Conservation (phyloP, 352 stramenopile genomes). For the Globisporangium rhizosaccharum region DNA sequence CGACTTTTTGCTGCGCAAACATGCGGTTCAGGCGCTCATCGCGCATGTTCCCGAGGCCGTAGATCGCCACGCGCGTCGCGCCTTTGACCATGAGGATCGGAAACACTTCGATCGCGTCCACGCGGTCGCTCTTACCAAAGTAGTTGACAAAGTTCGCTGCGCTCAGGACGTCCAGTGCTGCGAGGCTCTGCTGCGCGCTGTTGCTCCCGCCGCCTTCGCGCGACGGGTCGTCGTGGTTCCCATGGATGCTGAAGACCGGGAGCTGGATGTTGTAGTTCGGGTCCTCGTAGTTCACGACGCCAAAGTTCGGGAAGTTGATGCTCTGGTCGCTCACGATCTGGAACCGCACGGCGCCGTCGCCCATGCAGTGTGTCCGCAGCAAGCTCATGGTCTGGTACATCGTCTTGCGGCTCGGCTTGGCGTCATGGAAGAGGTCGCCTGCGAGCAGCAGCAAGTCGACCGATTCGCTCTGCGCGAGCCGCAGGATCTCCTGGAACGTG, state of each 20-base stretch:
- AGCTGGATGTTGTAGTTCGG: slow-evolving; percentile 93
- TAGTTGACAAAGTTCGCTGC: slow-evolving; percentile 98
- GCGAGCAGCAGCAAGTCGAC: slow-evolving; percentile 94
- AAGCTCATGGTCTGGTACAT: slow-evolving; percentile 97
- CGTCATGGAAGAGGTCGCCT: slow-evolving; percentile 99
- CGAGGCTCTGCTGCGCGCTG: slow-evolving; percentile 68
- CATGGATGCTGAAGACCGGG: slow-evolving; percentile 98
- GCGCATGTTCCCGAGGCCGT: slow-evolving; percentile 97
- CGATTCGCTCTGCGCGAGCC: slow-evolving; percentile 48
- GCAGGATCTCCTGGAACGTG: slow-evolving; percentile 86
- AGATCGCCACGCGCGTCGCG: slow-evolving; percentile 93
- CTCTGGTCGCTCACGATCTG: slow-evolving; percentile 90
- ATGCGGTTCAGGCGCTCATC: slow-evolving; percentile 98
- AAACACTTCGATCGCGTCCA: slow-evolving; percentile 94
- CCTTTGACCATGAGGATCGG: slow-evolving; percentile 97
- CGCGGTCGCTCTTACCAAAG: slow-evolving; percentile 92
- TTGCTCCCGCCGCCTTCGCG: slow-evolving; percentile 74
- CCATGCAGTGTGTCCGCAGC: slow-evolving; percentile 94
- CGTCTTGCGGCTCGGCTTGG: slow-evolving; percentile 95
- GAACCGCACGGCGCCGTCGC: slow-evolving; percentile 75
- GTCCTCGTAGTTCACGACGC: slow-evolving; percentile 96
- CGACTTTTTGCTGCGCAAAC: slow-evolving; percentile 95
- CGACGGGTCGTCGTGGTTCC: slow-evolving; percentile 99
- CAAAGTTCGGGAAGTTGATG: slow-evolving; percentile 88
- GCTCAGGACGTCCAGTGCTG: slow-evolving; percentile 94